Evolutionary conservation across 805 yeast species (phyloP), one percentile per base, ranked within the genome.

Genomic region (Ogataea paradorogensis): DNA sequence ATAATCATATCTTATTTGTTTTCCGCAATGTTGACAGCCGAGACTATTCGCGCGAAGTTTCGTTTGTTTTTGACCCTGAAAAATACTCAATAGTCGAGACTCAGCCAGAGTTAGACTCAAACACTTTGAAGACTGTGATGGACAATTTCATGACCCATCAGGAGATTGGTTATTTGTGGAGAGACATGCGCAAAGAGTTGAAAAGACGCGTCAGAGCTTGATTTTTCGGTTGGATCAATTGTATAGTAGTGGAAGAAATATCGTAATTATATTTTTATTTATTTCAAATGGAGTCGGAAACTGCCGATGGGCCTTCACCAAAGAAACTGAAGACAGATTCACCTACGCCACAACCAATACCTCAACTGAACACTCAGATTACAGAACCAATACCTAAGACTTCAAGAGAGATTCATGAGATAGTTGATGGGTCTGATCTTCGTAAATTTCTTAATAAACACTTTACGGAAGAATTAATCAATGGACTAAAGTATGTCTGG

Each of bases 381-480:
- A 30, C 32, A 7, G 33, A 32, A 9, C 43, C 22, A 5, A 30
- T 38, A 2, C 46, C 45, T 2, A 49, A 50, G 20, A 34, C 53
- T 7, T 43, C 35, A 13, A 55, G 46, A 35, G 51, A 53, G 3
- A 33, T 40, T 3, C 51, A 55, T 30, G 78, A 73, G 44, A 62
- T 73, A 14, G 74, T 76, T 9, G 81, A 79, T 11, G 82, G 82
- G 1, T 71, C 78, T 2, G 65, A 74, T 0, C 58, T 76, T 7
- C 61, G 82, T 42, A 67, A 63, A 34, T 76, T 73, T 55, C 58
- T 76, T 48, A 74, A 76, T 50, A 56, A 66, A 45, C 63, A 74
- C 42, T 51, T 76, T 35, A 73, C 80, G 1, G 49, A 43, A n/a
- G 69, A 70, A 29, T 53, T 76, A 31, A 53, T 74, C 18, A 63